Evolutionary conservation across 2,329 filamentous ascomycete species (phyloP).

Genomic region (Periconia digitata): DNA sequence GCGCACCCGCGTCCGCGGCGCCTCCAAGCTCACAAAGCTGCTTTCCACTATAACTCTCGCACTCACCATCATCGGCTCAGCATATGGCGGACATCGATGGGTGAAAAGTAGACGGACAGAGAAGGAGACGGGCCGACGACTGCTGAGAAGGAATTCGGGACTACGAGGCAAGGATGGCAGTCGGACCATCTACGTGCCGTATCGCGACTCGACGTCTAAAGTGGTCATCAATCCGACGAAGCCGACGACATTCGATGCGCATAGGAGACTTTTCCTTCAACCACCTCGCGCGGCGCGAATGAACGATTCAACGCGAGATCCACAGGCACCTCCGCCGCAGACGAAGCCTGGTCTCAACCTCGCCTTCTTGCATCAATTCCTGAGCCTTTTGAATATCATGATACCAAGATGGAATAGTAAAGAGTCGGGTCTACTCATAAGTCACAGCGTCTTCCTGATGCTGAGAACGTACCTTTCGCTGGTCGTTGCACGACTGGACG

Average conservation of each 20-base stretch:
- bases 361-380: slow-evolving; percentile 93
- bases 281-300: slow-evolving; percentile 82
- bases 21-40: slow-evolving; percentile 71
- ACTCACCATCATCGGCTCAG: slow-evolving; percentile 75
- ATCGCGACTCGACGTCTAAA: slow-evolving; percentile 83
- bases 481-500: slow-evolving; percentile 88
- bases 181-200: slow-evolving; percentile 91
- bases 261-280: slow-evolving; percentile 88
- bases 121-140: slow-evolving; percentile 76
- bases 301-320: slow-evolving; percentile 59
- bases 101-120: slow-evolving; percentile 75
- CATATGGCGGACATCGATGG: slow-evolving; percentile 77
- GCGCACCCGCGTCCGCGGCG: slow-evolving; percentile 58
- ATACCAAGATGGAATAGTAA: slow-evolving; percentile 94
- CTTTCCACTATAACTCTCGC: slow-evolving; percentile 75
- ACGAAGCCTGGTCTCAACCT: slow-evolving; percentile 94
- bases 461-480: slow-evolving; percentile 91
- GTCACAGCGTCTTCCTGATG: slow-evolving; percentile 87
- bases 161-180: slow-evolving; percentile 93
- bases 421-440: slow-evolving; percentile 85
- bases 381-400: slow-evolving; percentile 96
- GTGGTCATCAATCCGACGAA: slow-evolving; percentile 91
- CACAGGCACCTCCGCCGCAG: slow-evolving; percentile 78
- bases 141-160: slow-evolving; percentile 89
- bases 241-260: slow-evolving; percentile 91